Percentiles rank a stretch among this genome's conserved stretches.
These are phyloP conservation scores for Annulohypoxylon moriforme DNA, from an alignment of 495 filamentous ascomycete genomes.

Conservation along the genomic window DNA sequence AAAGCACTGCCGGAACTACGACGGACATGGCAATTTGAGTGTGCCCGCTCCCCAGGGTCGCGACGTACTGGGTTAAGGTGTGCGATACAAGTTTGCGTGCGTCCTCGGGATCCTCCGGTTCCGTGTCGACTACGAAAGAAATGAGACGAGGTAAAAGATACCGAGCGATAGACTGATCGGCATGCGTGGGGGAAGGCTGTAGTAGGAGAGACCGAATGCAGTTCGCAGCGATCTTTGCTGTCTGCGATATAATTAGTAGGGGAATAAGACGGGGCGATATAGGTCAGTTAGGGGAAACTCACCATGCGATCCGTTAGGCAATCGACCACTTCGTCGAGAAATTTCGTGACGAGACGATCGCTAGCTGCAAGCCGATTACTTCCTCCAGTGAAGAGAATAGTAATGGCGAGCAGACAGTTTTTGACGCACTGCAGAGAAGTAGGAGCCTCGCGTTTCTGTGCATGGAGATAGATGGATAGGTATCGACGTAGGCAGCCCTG, in stretches of 20 bases:
- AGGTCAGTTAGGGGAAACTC: slow-evolving; percentile 27
- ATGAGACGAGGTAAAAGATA: slow-evolving; percentile 82
- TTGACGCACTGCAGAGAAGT: slow-evolving; percentile 87
- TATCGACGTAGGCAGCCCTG: slow-evolving; percentile 82
- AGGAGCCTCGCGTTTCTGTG: slow-evolving; percentile 85
- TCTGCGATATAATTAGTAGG: slow-evolving; percentile 53
- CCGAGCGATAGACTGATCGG: slow-evolving; percentile 78
- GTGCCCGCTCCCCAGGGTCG: slow-evolving; percentile 61
- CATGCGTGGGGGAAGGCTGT: slow-evolving; percentile 68
- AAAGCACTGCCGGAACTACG: slow-evolving; percentile 81
- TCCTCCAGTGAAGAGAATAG: slow-evolving; percentile 87
- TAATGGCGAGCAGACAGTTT: slow-evolving; percentile 87
- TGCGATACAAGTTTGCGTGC: slow-evolving; percentile 75
- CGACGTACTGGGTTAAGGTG: slow-evolving; percentile 76
- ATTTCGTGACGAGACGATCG: slow-evolving; percentile 75
- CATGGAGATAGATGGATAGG: slow-evolving; percentile 80
- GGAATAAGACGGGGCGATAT: slow-evolving; percentile 29
- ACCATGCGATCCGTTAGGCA: slow-evolving; percentile 83
- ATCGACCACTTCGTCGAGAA: slow-evolving; percentile 82
- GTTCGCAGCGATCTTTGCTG: slow-evolving; percentile 87
- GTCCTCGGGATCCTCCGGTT: slow-evolving; percentile 78
- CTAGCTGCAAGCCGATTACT: slow-evolving; percentile 74
- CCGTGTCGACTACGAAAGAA: slow-evolving; percentile 74
- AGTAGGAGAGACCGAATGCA: slow-evolving; percentile 86
- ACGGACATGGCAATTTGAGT: slow-evolving; percentile 72